Conservation (phyloP, 129 eudicot genomes). For the Smallanthus sonchifolius region DNA sequence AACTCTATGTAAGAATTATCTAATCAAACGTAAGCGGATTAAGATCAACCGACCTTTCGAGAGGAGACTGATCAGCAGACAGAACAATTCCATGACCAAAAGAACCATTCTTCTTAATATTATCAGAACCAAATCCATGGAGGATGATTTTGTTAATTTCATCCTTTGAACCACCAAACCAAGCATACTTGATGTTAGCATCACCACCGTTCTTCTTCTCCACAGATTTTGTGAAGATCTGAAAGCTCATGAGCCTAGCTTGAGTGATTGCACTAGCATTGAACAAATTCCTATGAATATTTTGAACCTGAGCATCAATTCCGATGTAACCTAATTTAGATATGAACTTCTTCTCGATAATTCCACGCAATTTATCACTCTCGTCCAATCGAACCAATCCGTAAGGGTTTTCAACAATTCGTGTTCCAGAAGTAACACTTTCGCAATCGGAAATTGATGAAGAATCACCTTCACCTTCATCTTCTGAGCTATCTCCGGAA, state of each 20-base stretch:
- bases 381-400: constrained; percentile 35
- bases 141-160: constrained; percentile 42
- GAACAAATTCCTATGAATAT: constrained; percentile 34
- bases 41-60: constrained; percentile 34
- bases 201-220: constrained; percentile 39
- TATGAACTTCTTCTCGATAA: constrained; percentile 32
- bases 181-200: constrained; percentile 55
- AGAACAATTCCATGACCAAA: constrained; percentile 52
- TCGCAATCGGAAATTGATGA: constrained; percentile 59
- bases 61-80: constrained; percentile 52
- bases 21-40: background rate
- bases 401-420: background rate
- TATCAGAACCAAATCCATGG: constrained; percentile 48
- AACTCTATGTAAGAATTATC: background rate
- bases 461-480: background rate
- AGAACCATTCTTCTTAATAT: background rate
- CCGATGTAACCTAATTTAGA: constrained; percentile 33
- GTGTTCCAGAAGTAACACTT: constrained; percentile 37
- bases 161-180: constrained; percentile 63
- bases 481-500: background rate
- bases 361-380: constrained; percentile 22
- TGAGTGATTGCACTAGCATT: constrained; percentile 20
- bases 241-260: constrained; percentile 41
- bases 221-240: constrained; percentile 32
- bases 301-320: constrained; percentile 25